A percentile compares a stretch with the other conserved stretches of the same genome.
Conservation (phyloP, 148 eudicot species). For the Limonium bicolor region DNA sequence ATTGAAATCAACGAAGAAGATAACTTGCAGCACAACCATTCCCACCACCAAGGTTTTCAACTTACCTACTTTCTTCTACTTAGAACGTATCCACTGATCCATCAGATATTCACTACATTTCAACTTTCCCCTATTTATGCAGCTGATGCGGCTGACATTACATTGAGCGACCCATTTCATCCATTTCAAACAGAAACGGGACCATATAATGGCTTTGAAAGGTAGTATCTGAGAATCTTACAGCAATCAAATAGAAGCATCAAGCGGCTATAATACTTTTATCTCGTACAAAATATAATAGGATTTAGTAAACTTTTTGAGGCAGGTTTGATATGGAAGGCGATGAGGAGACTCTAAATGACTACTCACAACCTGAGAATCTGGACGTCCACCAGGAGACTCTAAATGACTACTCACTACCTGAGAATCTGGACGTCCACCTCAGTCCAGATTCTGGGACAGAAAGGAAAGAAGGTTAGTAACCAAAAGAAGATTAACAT, state of each 20-base stretch:
- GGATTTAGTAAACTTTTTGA: too few species aligned
- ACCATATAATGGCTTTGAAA: conserved; percentile 49
- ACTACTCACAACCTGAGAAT: too few species aligned
- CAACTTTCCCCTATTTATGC: conserved; percentile 11
- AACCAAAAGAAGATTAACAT: too few species aligned
- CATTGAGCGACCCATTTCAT: conserved; percentile 50
- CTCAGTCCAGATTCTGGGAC: conserved; percentile 39
- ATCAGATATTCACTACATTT: neutral
- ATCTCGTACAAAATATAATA: too few species aligned
- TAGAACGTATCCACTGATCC: neutral
- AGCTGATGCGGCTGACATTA: conserved; percentile 72
- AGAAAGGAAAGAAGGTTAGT: conserved; percentile 37
- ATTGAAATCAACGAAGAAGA: conserved; percentile 25
- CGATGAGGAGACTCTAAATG: conserved; percentile 46
- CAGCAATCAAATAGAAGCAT: too few species aligned
- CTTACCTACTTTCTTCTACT: neutral
- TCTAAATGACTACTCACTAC: conserved; percentile 30
- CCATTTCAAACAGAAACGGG: conserved; percentile 33
- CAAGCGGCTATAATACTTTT: too few species aligned
- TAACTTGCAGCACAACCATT: conserved; percentile 27
- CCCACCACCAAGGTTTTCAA: conserved; percentile 75
- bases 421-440: conserved; percentile 32
- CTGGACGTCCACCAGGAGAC: conserved; percentile 33
- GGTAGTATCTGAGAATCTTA: conserved; percentile 49
- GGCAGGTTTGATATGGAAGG: conserved; percentile 84